A percentile compares a stretch with the other conserved stretches of the same genome.
Conservation (phyloP, 352 stramenopile genomes). For the Globisporangium solare region DNA sequence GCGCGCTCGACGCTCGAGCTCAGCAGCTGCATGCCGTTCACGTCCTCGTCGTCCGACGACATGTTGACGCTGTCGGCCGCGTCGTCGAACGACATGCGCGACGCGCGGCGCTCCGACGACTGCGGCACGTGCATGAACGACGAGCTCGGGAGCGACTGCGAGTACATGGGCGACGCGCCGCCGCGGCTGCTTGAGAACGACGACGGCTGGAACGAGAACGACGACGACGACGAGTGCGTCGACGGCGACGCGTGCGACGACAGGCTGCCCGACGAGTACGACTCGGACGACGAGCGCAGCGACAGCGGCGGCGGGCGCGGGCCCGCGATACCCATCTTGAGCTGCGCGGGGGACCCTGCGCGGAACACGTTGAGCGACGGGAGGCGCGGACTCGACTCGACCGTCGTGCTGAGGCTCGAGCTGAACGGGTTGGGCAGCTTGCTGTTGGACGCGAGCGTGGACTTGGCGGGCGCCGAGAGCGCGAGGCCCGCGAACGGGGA, state of each 20-base stretch:
- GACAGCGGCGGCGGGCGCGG: slow-evolving; percentile 48
- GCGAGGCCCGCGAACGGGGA: slow-evolving; percentile 71
- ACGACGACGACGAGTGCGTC: slow-evolving; percentile 31
- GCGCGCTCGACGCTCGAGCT: slow-evolving; percentile 62
- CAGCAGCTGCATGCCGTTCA: slow-evolving; percentile 51
- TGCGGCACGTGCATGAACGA: slow-evolving; percentile 58
- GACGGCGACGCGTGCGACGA: slow-evolving; percentile 19
- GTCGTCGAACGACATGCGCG: slow-evolving; percentile 64
- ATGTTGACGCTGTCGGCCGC: slow-evolving; percentile 47
- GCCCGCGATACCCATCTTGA: slow-evolving; percentile 60
- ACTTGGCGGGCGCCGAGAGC: slow-evolving; percentile 55
- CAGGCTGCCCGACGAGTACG: slow-evolving; percentile 33
- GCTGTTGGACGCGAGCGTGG: slow-evolving; percentile 18
- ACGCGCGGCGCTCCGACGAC: slow-evolving; percentile 16
- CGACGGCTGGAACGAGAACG: slow-evolving; percentile 42
- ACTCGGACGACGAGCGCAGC: slow-evolving; percentile 51
- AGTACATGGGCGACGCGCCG: slow-evolving; percentile 40
- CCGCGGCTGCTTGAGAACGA: slow-evolving; percentile 18
- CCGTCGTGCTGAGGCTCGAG: slow-evolving; percentile 23
- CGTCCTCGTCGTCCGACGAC: slow-evolving; percentile 71
- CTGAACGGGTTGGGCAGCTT: slow-evolving; percentile 60
- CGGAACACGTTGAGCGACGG: slow-evolving; percentile 71
- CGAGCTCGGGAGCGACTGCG: slow-evolving; percentile 66
- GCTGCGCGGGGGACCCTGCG: slow-evolving; percentile 49
- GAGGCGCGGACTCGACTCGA: slow-evolving; percentile 62